Evolutionary conservation across 2,329 filamentous ascomycete species (phyloP).

Genomic region (Pestalotiopsis sp.): DNA sequence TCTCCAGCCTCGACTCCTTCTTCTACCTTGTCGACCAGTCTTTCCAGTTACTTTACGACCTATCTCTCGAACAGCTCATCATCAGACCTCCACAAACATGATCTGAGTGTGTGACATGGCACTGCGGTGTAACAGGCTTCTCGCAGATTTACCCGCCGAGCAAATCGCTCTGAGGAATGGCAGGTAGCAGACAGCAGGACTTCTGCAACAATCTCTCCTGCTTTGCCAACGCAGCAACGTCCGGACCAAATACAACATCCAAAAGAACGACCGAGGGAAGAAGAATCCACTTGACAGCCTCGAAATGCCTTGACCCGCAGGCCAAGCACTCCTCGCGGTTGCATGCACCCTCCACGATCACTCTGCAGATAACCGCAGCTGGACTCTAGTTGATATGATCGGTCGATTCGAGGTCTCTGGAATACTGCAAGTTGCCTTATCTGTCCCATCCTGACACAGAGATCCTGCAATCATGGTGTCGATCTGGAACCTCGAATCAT

Average conservation of each 20-base stretch:
- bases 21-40: background rate
- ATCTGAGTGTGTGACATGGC: background rate
- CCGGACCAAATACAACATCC: background rate
- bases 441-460: background rate
- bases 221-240: background rate
- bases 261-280: background rate
- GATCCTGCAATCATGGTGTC: background rate
- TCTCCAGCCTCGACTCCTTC: background rate
- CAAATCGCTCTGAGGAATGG: background rate
- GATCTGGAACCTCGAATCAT: background rate
- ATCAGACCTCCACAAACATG: background rate
- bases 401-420: background rate
- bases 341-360: background rate
- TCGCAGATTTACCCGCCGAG: background rate
- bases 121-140: background rate
- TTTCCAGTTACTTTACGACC: background rate
- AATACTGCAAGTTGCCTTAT: background rate
- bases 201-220: background rate
- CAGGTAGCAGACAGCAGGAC: background rate
- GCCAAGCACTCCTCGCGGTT: background rate
- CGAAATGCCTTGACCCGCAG: background rate
- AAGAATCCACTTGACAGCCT: background rate
- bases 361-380: background rate
- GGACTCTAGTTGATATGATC: background rate
- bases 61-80: background rate